These are phyloP conservation scores for Aureobasidium namibiae DNA, from an alignment of 2,329 filamentous ascomycete genomes.

Conservation along the genomic window DNA sequence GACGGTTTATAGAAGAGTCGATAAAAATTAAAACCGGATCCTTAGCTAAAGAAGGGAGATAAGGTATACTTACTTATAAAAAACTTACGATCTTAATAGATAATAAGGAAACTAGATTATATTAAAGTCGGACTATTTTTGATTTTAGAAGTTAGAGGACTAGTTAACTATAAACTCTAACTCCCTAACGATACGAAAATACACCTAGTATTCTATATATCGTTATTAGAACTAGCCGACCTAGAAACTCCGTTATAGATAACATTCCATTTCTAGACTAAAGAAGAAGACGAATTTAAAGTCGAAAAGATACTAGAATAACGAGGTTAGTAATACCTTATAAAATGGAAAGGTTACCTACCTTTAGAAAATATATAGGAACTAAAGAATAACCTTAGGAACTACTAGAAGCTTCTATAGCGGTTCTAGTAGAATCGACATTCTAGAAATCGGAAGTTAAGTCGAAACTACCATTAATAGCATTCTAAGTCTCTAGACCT, in stretches of 20 bases:
- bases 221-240: not conserved
- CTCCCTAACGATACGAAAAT: not conserved
- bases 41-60: slow-evolving; percentile 16
- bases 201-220: not conserved
- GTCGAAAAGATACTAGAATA: slow-evolving; percentile 4
- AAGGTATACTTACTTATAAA: slow-evolving; percentile 17
- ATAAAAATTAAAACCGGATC: slow-evolving; percentile 5
- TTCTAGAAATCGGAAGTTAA: not conserved
- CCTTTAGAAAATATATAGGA: not conserved
- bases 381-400: not conserved
- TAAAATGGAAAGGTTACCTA: slow-evolving; percentile 6
- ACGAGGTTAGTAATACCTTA: slow-evolving; percentile 5
- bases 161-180: slow-evolving; percentile 9
- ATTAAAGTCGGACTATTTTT: slow-evolving; percentile 17
- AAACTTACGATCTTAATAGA: slow-evolving; percentile 13
- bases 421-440: not conserved
- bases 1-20: not conserved
- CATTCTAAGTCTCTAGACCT: not conserved
- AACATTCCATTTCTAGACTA: slow-evolving; percentile 8
- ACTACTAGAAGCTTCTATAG: not conserved
- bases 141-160: slow-evolving; percentile 12
- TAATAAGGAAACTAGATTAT: slow-evolving; percentile 16
- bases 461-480: not conserved
- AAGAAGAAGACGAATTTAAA: not conserved
- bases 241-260: slow-evolving; percentile 3